Evolutionary conservation across 352 stramenopile genomes (phyloP), one percentile per base, ranked within the genome.

Genomic region (Phytophthora crassamura): DNA sequence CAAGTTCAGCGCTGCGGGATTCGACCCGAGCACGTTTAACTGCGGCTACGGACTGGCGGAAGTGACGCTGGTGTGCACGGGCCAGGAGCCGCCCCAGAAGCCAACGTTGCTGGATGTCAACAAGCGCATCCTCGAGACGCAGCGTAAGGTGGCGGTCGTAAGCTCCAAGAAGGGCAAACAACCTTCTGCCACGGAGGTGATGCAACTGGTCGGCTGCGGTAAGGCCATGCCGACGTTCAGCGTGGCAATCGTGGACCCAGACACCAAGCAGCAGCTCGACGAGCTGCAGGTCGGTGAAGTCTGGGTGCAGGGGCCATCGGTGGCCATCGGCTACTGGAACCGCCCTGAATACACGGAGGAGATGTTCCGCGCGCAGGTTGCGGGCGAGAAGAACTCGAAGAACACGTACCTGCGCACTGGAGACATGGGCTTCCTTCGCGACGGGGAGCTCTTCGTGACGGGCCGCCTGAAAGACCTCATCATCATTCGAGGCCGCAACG

Each of bases 211-310:
- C 7, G 86, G 88, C n/a, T 96, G 88, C 48, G 88, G 88, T 5
- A 86, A 88, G 65, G 54, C 88, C 9, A 93, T 91, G 82, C 81
- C 81, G 2, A 92, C 83, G 15, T 93, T 95, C 68, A 49, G 61
- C 3, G 62, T 96, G n/a, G 35, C 53, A 7, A 80, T 96, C 38
- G 84, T 94, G 5, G 80, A 95, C 46, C 72, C 83, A 0, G 75
- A 87, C 15, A 79, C 82, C n/a, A 78, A 77, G 43, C 65, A 82
- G 56, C 18, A 46, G 36, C 50, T 90, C 22, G 59, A 68, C 32
- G 84, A 92, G 22, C 55, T 78, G 28, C 68, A 87, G 25, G 77
- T 94, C 3, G 96, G 96, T 46, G 96, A 99, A 64, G 90, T 99
- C 38, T 99, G 95, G 94, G 79, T 98, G 7, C 70, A 88, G 42